phyloP scores from a whole-genome alignment of 805 yeast genomes.

The Sugiyamaella valdiviana region DNA sequence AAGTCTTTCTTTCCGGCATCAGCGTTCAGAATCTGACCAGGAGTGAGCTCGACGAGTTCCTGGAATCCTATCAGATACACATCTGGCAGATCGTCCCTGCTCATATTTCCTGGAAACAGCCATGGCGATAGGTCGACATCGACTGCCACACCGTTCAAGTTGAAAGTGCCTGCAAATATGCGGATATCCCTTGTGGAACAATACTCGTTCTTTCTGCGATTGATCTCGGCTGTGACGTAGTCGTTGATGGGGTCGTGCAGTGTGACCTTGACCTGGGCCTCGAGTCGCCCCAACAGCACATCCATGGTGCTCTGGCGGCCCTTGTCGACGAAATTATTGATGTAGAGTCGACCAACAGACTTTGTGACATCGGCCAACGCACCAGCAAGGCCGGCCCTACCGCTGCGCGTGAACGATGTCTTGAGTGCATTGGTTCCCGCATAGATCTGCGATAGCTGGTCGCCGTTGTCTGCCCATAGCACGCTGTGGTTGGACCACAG shows the following conservation, averaged over 20 bases:
- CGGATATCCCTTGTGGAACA: conserved; percentile 55
- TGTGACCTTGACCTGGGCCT: conserved; percentile 60
- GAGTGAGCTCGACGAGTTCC: conserved; percentile 88
- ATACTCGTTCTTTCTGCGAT: conserved; percentile 44
- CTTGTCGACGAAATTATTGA: conserved; percentile 91
- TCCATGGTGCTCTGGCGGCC: conserved; percentile 88
- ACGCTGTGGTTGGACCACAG: conserved; percentile 70
- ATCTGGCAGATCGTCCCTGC: conserved; percentile 44
- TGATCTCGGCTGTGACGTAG: conserved; percentile 62
- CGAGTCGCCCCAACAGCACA: conserved; percentile 71
- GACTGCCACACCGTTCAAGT: conserved; percentile 66
- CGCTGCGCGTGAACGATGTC: conserved; percentile 88
- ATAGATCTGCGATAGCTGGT: conserved; percentile 88
- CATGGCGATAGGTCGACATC: conserved; percentile 62
- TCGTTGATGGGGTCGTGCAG: conserved; percentile 88
- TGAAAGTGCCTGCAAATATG: conserved; percentile 78
- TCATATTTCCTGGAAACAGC: conserved; percentile 59
- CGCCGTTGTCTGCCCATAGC: conserved; percentile 98
- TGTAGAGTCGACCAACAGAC: conserved; percentile 89
- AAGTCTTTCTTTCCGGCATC: conserved; percentile 70
- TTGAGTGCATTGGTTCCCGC: conserved; percentile 97
- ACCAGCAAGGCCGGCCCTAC: conserved; percentile 95
- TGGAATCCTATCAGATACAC: conserved; percentile 87
- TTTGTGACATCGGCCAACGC: conserved; percentile 96
- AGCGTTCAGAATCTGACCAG: conserved; percentile 81